Evolutionary conservation across 2,329 filamentous ascomycete species (phyloP), one percentile per base, ranked within the genome.

Genomic region (Fusarium aywerte): DNA sequence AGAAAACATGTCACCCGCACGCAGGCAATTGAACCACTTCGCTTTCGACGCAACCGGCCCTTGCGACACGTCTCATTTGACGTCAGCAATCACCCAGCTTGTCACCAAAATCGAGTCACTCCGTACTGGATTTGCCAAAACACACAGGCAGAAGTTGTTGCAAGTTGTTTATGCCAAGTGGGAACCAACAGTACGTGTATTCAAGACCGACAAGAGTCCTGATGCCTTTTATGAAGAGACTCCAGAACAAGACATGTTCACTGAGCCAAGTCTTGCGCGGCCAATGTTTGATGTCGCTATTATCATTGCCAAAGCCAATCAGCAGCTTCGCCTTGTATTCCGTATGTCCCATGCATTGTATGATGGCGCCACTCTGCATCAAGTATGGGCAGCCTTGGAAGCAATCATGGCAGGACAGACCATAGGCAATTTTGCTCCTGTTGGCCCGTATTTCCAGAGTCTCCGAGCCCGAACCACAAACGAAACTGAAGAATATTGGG

Each of bases 251-350:
- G 45, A 49, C 21, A 49, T 36, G 45, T 49, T 49, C 32, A 20
- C 12, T 23, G 45, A 36, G 33, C 45, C 45, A 49, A 49, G 16
- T 27, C 45, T 36, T 36, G 45, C 16, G 45, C 45, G 32, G 20
- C 45, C 45, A 36, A 49, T 49, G 45, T 49, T 49, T 20, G 45
- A 49, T 36, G 45, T 49, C 32, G 45, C 45, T 16, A 49, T 49
- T 20, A 49, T 49, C 45, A 49, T 13, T 36, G 23, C 32, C 32
- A 16, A 36, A 49, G 7, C 45, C n/a, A 49, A 13, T 15, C 32
- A 49, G 21, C 45, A 49, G 12, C 21, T 20, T 36, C 45, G 45
- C 23, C 20, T 49, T 49, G 21, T 49, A 36, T 49, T 49, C 21
- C 45, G 45, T 25, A 27, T 49, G 1, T 49, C 45, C 15, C 45